A percentile compares a stretch with the other conserved stretches of the same genome.
These are phyloP conservation scores for Calonectria pauciramosa DNA, from an alignment of 2,329 filamentous ascomycete species.

Conservation along the genomic window DNA sequence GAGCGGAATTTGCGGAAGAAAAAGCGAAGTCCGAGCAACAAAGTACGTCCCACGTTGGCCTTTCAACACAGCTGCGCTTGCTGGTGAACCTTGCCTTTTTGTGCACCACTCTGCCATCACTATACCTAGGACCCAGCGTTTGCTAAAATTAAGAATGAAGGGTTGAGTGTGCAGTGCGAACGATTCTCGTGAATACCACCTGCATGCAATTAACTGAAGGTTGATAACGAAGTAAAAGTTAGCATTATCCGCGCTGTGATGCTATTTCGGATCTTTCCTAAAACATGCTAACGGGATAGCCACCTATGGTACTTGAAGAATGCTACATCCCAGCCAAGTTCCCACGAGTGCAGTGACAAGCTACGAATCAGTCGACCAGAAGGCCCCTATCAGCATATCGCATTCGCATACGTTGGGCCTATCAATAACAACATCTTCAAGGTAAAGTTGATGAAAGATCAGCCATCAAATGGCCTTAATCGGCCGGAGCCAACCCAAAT, in stretches of 20 bases:
- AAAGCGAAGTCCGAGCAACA: neutral
- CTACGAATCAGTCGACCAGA: neutral
- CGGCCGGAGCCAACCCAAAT: neutral
- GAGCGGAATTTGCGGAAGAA: neutral
- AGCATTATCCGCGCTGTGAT: neutral
- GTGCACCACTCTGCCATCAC: too few relatives aligned
- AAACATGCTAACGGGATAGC: neutral
- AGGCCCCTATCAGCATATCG: neutral
- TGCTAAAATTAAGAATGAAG: too few relatives aligned
- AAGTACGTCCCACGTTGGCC: too few relatives aligned
- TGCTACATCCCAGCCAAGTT: neutral
- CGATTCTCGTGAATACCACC: neutral
- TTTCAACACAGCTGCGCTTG: neutral
- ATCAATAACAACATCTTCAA: neutral
- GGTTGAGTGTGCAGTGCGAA: too few relatives aligned
- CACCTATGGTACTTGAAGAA: neutral
- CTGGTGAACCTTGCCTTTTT: too few relatives aligned
- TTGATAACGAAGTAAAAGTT: too few relatives aligned
- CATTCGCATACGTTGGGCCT: neutral
- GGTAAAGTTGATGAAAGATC: fast-evolving
- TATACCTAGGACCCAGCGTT: too few relatives aligned
- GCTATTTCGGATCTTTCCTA: neutral
- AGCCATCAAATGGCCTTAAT: neutral
- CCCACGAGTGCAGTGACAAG: neutral
- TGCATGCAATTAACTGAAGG: neutral